Percentiles rank a stretch among this genome's conserved stretches.
These are phyloP conservation scores for Aspergillus steynii DNA, from an alignment of 495 filamentous ascomycete species.

Conservation along the genomic window DNA sequence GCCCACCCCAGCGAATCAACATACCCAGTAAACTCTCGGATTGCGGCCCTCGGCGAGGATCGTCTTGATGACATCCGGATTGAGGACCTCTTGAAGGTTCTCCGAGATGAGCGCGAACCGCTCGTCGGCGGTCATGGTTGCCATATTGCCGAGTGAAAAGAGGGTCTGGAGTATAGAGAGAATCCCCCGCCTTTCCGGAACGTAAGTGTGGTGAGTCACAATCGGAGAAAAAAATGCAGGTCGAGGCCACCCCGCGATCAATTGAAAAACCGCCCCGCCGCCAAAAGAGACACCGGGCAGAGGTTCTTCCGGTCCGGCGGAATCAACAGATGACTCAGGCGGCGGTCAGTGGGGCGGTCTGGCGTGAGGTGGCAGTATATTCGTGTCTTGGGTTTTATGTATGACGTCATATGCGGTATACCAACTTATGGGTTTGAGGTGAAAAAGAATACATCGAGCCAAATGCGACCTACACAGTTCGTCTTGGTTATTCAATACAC, in stretches of 20 bases:
- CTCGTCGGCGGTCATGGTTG: conserved; percentile 9
- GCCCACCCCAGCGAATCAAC: neutral
- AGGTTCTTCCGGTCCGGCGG: neutral
- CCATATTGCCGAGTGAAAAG: conserved; percentile 8
- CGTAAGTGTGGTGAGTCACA: too few relatives aligned
- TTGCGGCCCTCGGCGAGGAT: conserved; percentile 69
- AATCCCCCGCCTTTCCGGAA: neutral
- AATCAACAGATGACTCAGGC: neutral
- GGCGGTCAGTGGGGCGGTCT: too few relatives aligned
- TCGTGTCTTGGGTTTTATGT: too few relatives aligned
- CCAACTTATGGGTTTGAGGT: too few relatives aligned
- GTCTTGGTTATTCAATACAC: too few relatives aligned
- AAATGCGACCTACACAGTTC: too few relatives aligned
- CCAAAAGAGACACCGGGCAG: neutral
- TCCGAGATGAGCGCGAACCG: conserved; percentile 69
- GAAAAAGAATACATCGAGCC: too few relatives aligned
- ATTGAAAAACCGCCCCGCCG: too few relatives aligned
- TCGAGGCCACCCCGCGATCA: too few relatives aligned
- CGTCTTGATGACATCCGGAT: conserved; percentile 80
- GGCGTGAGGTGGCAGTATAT: too few relatives aligned
- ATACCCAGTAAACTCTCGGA: conserved; percentile 83
- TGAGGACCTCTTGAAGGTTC: conserved; percentile 82
- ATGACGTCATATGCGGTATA: too few relatives aligned
- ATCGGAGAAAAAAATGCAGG: too few relatives aligned
- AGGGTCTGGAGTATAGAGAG: neutral